A percentile compares a stretch with the other conserved stretches of the same genome.
These are phyloP conservation scores for Neonectria punicea DNA, from an alignment of 2,329 filamentous ascomycete species.

Conservation along the genomic window DNA sequence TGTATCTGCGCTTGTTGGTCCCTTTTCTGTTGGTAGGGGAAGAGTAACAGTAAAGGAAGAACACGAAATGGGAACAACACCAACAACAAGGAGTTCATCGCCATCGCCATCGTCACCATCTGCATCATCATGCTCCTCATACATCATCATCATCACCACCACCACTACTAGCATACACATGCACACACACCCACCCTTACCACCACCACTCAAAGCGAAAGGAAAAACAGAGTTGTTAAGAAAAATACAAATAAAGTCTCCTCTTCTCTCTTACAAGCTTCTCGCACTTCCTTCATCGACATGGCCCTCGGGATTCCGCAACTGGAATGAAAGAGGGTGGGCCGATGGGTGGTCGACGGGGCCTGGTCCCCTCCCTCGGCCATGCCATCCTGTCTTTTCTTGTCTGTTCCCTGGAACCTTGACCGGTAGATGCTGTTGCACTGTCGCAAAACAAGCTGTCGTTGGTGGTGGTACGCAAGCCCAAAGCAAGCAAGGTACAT, in stretches of 20 bases:
- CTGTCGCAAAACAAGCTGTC: neutral
- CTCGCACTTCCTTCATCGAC: slow-evolving; percentile 3
- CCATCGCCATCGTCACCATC: neutral
- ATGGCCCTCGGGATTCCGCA: slow-evolving; percentile 41
- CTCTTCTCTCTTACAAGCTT: slow-evolving; percentile 8
- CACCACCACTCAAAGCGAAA: neutral
- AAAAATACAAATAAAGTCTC: neutral
- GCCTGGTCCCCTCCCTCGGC: slow-evolving; percentile 29
- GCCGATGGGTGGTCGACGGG: slow-evolving; percentile 26
- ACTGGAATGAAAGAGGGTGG: slow-evolving; percentile 43
- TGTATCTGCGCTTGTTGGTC: neutral
- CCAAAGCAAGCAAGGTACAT: neutral
- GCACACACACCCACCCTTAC: neutral
- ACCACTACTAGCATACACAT: neutral
- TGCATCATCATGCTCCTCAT: too few species aligned
- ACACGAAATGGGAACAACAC: neutral
- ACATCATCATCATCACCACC: neutral
- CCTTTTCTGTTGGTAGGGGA: neutral
- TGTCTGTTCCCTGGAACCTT: slow-evolving; percentile 16
- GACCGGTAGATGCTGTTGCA: slow-evolving; percentile 19
- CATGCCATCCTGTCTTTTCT: neutral
- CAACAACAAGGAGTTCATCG: neutral
- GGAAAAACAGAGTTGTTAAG: too few species aligned
- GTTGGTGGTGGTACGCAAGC: too few species aligned
- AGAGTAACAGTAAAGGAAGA: too few species aligned